phyloP scores from a whole-genome alignment of 2,329 filamentous ascomycete species.

The Bipolaris zeicola region DNA sequence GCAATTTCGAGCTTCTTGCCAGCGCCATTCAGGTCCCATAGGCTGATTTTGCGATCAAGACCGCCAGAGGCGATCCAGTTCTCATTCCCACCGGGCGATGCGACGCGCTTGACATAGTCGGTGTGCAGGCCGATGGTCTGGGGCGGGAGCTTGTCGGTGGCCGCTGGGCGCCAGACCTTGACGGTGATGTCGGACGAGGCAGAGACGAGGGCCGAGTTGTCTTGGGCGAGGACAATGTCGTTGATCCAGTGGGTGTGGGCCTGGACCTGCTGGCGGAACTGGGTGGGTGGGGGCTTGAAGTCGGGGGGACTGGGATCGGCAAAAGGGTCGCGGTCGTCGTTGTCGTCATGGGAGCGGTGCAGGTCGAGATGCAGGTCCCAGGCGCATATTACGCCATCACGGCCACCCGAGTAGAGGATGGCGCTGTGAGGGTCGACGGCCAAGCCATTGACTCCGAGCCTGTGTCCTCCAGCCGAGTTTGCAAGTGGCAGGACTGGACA shows the following conservation, averaged over 20 bases:
- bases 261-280: constrained; percentile 68
- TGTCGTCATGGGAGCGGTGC: constrained; percentile 20
- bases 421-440: constrained; percentile 82
- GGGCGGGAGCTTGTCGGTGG: constrained; percentile 67
- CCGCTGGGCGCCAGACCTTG: constrained; percentile 84
- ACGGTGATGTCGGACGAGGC: constrained; percentile 94
- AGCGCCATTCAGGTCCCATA: constrained; percentile 90
- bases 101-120: constrained; percentile 95
- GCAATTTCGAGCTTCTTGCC: constrained; percentile 89
- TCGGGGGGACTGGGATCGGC: constrained; percentile 41
- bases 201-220: constrained; percentile 80
- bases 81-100: constrained; percentile 71
- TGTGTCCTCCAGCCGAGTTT: constrained; percentile 80
- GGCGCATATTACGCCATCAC: constrained; percentile 93
- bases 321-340: constrained; percentile 51
- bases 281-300: constrained; percentile 54
- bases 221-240: constrained; percentile 80
- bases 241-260: constrained; percentile 98
- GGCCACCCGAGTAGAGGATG: constrained; percentile 92
- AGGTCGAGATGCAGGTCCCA: constrained; percentile 86
- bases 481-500: constrained; percentile 71
- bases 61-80: constrained; percentile 95
- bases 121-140: constrained; percentile 88
- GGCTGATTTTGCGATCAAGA: constrained; percentile 85
- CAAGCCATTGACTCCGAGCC: constrained; percentile 92